Percentiles rank a stretch among this genome's conserved stretches.
Evolutionary conservation across 2,329 filamentous ascomycete species (phyloP).

Genomic region (Dactylella cylindrospora): DNA sequence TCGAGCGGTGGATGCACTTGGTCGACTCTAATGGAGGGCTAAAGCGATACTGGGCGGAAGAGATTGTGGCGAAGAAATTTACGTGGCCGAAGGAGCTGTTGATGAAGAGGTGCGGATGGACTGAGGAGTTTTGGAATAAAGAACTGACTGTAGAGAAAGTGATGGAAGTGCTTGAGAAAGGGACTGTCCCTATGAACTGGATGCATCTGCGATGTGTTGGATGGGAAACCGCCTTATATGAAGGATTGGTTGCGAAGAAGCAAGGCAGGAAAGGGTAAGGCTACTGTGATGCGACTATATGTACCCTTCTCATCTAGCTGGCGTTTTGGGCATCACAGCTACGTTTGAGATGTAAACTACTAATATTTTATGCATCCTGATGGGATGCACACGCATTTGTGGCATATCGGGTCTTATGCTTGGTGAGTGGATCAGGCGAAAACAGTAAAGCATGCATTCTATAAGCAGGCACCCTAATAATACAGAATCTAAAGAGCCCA

Average conservation of each 20-base stretch:
- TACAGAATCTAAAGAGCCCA: neutral
- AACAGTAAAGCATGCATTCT: neutral
- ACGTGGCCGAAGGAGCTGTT: conserved; percentile 31
- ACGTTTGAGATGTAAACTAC: too few relatives aligned
- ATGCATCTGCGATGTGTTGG: conserved; percentile 34
- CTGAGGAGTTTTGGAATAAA: conserved; percentile 14
- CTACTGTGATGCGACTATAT: too few relatives aligned
- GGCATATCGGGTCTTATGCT: too few relatives aligned
- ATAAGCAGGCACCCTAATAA: neutral
- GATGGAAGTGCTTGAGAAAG: conserved; percentile 1
- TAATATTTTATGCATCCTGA: too few relatives aligned
- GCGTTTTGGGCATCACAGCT: too few relatives aligned
- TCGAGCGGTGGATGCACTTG: conserved; percentile 28
- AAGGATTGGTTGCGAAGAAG: conserved; percentile 16
- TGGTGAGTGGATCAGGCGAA: too few relatives aligned
- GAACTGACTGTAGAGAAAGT: conserved; percentile 1
- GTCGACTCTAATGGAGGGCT: conserved; percentile 1
- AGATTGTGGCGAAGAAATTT: conserved; percentile 16
- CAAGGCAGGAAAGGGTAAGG: too few relatives aligned
- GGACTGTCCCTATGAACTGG: conserved; percentile 29
- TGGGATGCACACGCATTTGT: too few relatives aligned
- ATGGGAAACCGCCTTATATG: conserved; percentile 16
- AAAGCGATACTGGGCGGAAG: conserved; percentile 28
- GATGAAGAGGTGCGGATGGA: conserved; percentile 9
- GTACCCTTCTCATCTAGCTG: too few relatives aligned